Evolutionary conservation across 805 yeast genomes (phyloP).

Genomic region (Candida sithepensis): DNA sequence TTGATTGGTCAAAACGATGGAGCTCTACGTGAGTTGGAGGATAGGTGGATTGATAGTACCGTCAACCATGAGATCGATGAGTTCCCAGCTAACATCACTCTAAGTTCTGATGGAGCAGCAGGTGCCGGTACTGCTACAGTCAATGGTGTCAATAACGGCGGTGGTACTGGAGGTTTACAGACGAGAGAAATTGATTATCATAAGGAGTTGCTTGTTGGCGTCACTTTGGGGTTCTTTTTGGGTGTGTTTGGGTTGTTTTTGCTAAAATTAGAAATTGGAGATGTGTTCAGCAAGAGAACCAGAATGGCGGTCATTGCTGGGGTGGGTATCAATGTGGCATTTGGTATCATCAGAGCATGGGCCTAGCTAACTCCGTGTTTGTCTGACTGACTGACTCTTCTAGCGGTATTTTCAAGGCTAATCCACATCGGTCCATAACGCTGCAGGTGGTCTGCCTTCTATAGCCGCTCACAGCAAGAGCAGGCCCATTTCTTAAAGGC

Average conservation of each 20-base stretch:
- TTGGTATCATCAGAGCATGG: slow-evolving; percentile 57
- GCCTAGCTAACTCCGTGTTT: slow-evolving; percentile 14
- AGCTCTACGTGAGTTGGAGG: slow-evolving; percentile 68
- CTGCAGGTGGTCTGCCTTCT: too few species aligned
- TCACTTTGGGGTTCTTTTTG: slow-evolving; percentile 67
- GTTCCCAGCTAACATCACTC: slow-evolving; percentile 34
- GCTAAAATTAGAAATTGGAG: slow-evolving; percentile 49
- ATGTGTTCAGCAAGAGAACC: slow-evolving; percentile 58
- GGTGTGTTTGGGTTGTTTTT: slow-evolving; percentile 72
- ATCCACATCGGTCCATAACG: too few species aligned
- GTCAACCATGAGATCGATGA: slow-evolving; percentile 51
- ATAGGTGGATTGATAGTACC: slow-evolving; percentile 83
- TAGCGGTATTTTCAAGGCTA: too few species aligned
- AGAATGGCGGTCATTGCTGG: slow-evolving; percentile 73
- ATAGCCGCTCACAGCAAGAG: too few species aligned
- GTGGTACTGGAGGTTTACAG: slow-evolving; percentile 26
- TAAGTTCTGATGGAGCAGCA: slow-evolving; percentile 2
- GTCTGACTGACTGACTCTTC: too few species aligned
- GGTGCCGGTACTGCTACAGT: background rate
- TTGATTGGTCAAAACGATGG: slow-evolving; percentile 34
- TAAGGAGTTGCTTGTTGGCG: slow-evolving; percentile 66
- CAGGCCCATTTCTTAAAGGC: too few species aligned
- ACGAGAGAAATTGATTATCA: slow-evolving; percentile 38
- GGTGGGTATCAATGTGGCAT: slow-evolving; percentile 59
- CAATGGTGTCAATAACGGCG: background rate